Conservation (phyloP, 1,284 basidiomycete genomes). For the Trichosporon sp. region DNA sequence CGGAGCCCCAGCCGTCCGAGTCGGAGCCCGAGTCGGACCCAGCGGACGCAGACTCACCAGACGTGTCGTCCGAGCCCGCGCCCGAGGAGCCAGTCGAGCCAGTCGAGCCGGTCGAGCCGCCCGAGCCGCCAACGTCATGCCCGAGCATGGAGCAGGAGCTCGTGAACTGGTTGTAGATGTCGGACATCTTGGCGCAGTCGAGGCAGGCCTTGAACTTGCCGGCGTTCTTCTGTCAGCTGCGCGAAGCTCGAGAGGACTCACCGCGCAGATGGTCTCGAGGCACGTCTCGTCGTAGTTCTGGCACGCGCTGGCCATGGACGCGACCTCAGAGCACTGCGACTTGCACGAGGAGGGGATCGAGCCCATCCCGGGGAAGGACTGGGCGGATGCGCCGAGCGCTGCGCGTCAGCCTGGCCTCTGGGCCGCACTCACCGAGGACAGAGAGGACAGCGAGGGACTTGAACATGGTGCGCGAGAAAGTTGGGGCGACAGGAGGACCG, state of each 20-base stretch:
- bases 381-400: background rate
- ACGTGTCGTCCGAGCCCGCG: too few relatives aligned
- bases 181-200: background rate
- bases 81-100: background rate
- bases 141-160: background rate
- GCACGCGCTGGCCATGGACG: too few relatives aligned
- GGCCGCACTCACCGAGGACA: background rate
- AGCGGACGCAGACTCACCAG: too few relatives aligned
- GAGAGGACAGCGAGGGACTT: background rate
- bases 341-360: background rate
- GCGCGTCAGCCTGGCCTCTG: background rate
- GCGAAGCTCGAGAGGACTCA: background rate
- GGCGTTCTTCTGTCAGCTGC: background rate
- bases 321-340: background rate
- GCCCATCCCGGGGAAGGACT: background rate
- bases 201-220: slow-evolving; percentile 1
- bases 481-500: background rate
- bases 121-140: background rate
- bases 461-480: background rate
- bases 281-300: background rate
- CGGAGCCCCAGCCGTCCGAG: background rate
- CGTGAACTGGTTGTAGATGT: background rate
- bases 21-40: too few relatives aligned
- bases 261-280: background rate
- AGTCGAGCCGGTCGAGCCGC: background rate